Evolutionary conservation across 163 green algal genomes (phyloP), one percentile per base, ranked within the genome.

Genomic region (Dunaliella salina): DNA sequence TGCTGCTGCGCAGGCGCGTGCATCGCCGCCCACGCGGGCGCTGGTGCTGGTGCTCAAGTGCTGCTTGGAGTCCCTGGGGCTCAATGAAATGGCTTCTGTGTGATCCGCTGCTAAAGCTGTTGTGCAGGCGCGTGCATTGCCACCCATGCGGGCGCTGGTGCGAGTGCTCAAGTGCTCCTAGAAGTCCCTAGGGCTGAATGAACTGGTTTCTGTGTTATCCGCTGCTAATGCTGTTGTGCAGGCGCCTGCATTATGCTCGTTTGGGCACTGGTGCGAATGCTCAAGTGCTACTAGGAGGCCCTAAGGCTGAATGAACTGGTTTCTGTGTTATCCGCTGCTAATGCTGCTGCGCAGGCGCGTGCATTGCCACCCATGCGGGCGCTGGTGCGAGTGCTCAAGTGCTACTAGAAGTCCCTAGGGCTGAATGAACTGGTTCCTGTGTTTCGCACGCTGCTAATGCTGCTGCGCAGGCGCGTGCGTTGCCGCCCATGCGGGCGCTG

Each of bases 31-130:
- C 22, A 86, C 91, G 30, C 80, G 82, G 45, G 85, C 91, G 46
- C 88, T 93, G 88, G 87, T 90, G 78, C 84, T 92, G 80, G 91
- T 93, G 75, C 85, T 94, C 33, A 94, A 94, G 87, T 85, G 85
- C 29, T 91, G 86, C 85, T 83, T 91, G 15, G 86, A n/a, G 86
- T 83, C 82, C 57, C 78, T 83, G n/a, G 71, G 67, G 86, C 29
- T 86, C 91, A 29, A 89, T 89, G 40, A 87, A 92, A 24, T 88
- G 92, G n/a, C 80, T 81, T 45, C 84, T 81, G 24, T 89, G 91
- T 29, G n/a, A n/a, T n/a, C n/a, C n/a, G n/a, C n/a, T n/a, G n/a
- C n/a, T n/a, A n/a, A n/a, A n/a, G n/a, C n/a, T n/a, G n/a, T n/a
- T n/a, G n/a, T n/a, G n/a, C n/a, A n/a, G n/a, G n/a, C n/a, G n/a